Evolutionary conservation across 768 basidiomycete species (phyloP), one percentile per base, ranked within the genome.

Genomic region (Tulasnella sp.): DNA sequence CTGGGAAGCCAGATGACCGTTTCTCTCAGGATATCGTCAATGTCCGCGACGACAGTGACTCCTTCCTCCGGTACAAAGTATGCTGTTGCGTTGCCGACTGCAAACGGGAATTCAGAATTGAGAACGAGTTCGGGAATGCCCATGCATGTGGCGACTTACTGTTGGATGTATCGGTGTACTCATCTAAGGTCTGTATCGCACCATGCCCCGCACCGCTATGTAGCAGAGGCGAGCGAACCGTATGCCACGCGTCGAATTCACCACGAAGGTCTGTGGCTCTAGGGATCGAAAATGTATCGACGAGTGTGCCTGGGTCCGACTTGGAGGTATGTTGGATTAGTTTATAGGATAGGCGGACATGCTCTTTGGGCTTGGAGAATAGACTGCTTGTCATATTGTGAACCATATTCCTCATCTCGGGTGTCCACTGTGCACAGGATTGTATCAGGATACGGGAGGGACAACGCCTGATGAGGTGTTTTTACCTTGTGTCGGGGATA

Each of bases 11-110:
- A 72, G 30, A 72, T 70, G 53, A 70, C 65, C 24, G 70, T 72
- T 50, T 70, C 66, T 9, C 71, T 68, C 61, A 71, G 67, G 38
- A 72, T 70, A 56, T 72, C 71, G 65, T 72, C 71, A 54, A 72
- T 70, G 63, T 72, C 71, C 26, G 68, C 68, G 27, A 72, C 68
- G 53, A 72, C 60, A 23, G 70, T 70, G 60, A 70, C 59, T 15
- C 70, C 71, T 1, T 56, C 29, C 8, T 61, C 49, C 3, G 70
- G 70, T 0, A 71, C 71, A 41, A 72, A 66, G 62, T 70, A 68
- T 17, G 65, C 63, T 1, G 70, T 71, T 43, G 69, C 67, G 48
- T 72, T 72, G 23, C 44, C 53, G 8, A 34, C 51, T 52, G 15
- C 13, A 52, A 10, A 34, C 8, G n/a, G 4, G 10, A n/a, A 34